These are phyloP conservation scores for Tylopilus vinaceipallidus DNA, from an alignment of 768 basidiomycete species.

Conservation along the genomic window DNA sequence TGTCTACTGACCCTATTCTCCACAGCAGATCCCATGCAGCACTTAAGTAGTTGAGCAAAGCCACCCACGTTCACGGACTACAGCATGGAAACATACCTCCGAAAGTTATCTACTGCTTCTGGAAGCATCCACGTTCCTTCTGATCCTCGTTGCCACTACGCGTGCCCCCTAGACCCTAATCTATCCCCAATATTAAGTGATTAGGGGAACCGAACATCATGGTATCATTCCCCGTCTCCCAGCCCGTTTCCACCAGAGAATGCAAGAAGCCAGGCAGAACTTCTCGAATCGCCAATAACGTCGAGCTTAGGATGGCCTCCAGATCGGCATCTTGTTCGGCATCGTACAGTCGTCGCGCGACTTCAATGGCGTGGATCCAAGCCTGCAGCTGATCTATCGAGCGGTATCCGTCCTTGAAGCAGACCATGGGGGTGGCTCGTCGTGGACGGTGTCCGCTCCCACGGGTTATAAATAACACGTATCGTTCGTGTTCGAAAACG, in stretches of 20 bases:
- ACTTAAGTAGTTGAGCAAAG: neutral
- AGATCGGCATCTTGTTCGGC: neutral
- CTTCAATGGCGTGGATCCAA: conserved; percentile 40
- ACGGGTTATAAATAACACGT: conserved; percentile 49
- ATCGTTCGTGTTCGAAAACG: conserved; percentile 45
- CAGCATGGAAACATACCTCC: conserved; percentile 1
- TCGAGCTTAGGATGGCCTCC: conserved; percentile 9
- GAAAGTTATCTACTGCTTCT: neutral
- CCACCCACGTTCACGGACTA: neutral
- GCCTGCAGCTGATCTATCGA: conserved; percentile 52
- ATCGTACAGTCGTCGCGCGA: conserved; percentile 5
- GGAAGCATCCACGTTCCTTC: conserved; percentile 18
- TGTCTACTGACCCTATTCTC: too few relatives aligned
- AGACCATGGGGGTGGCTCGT: conserved; percentile 36
- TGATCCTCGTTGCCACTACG: conserved; percentile 9
- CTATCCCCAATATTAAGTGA: conserved; percentile 20
- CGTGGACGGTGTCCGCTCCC: neutral
- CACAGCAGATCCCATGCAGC: too few relatives aligned
- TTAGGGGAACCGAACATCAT: conserved; percentile 30
- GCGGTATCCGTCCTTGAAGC: conserved; percentile 50
- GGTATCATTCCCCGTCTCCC: conserved; percentile 36
- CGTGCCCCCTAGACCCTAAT: neutral
- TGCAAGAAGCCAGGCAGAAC: conserved; percentile 19
- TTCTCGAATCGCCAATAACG: conserved; percentile 11
- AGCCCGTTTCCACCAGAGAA: conserved; percentile 30